Percentiles rank a stretch among this genome's conserved stretches.
Evolutionary conservation across 2,329 filamentous ascomycete species (phyloP).

Genomic region (Xylaria hypoxylon): DNA sequence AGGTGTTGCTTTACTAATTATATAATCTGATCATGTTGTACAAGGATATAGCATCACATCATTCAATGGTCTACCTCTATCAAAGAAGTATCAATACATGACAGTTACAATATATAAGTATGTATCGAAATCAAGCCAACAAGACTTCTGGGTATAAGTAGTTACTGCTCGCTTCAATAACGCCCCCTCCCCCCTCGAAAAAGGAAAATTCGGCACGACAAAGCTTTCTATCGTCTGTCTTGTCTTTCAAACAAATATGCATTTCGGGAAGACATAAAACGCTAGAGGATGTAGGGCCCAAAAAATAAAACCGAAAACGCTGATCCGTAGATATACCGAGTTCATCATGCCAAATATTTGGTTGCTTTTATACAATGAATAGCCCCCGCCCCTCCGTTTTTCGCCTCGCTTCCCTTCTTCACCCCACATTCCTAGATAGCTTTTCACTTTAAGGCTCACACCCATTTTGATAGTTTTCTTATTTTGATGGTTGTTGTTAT

Average conservation of each 20-base stretch:
- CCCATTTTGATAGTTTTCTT: neutral
- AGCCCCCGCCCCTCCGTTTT: constrained; percentile 10
- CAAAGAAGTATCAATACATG: neutral
- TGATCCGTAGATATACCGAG: constrained; percentile 25
- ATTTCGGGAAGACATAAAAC: neutral
- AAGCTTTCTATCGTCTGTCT: constrained; percentile 14
- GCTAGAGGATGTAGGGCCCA: neutral
- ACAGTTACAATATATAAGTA: neutral
- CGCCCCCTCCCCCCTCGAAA: no score
- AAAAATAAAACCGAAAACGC: constrained; percentile 1
- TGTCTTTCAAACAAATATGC: constrained; percentile 7
- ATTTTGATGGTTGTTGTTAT: neutral
- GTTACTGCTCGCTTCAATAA: constrained; percentile 4
- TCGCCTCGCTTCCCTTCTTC: constrained; percentile 18
- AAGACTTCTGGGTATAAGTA: constrained; percentile 19
- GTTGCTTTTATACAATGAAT: constrained; percentile 36
- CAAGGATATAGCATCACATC: neutral
- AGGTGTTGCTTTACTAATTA: neutral
- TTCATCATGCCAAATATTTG: constrained; percentile 29
- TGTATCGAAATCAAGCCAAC: constrained; percentile 9
- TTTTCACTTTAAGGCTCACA: neutral
- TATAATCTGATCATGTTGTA: neutral
- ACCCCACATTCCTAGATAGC: neutral
- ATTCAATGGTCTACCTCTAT: neutral
- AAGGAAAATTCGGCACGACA: neutral